Evolutionary conservation across 768 basidiomycete genomes (phyloP).

Genomic region (Hypsizygus marmoreus): DNA sequence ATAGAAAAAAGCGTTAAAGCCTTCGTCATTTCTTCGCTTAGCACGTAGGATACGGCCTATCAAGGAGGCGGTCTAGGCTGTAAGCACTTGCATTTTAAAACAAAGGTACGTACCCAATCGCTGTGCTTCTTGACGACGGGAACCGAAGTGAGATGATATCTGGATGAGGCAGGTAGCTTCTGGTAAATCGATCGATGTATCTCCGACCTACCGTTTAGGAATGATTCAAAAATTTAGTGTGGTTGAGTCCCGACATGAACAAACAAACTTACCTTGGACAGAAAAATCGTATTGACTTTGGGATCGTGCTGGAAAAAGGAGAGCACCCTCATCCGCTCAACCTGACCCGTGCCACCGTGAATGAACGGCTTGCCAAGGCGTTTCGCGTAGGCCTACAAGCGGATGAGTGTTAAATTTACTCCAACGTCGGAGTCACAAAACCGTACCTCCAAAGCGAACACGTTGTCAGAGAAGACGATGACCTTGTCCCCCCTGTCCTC

Average conservation of each 20-base stretch:
- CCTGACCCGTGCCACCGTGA: conserved; percentile 92
- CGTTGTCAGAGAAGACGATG: conserved; percentile 99
- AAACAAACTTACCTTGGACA: conserved; percentile 75
- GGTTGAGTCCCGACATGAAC: conserved; percentile 8
- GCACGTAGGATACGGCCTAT: conserved; percentile 93
- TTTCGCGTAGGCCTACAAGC: conserved; percentile 81
- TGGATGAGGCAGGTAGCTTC: conserved; percentile 99
- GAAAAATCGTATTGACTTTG: conserved; percentile 95
- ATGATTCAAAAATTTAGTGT: background rate
- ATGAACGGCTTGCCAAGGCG: conserved; percentile 94
- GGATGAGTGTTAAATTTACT: conserved; percentile 2
- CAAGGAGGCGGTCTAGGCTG: conserved; percentile 6
- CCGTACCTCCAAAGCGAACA: conserved; percentile 90
- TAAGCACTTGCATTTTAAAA: conserved; percentile 8
- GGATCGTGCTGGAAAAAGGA: conserved; percentile 96
- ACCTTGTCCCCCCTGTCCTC: conserved; percentile 98
- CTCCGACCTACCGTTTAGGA: conserved; percentile 71
- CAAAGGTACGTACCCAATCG: conserved; percentile 65
- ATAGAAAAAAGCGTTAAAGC: conserved; percentile 99
- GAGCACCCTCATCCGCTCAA: conserved; percentile 93
- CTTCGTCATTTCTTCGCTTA: conserved; percentile 97
- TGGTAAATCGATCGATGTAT: conserved; percentile 97
- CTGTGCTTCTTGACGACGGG: conserved; percentile 96
- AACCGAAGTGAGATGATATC: conserved; percentile 99
- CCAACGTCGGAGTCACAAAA: conserved; percentile 1